A percentile compares a stretch with the other conserved stretches of the same genome.
Conservation (phyloP, 2,329 filamentous ascomycete genomes). For the Aspergillus texensis region DNA sequence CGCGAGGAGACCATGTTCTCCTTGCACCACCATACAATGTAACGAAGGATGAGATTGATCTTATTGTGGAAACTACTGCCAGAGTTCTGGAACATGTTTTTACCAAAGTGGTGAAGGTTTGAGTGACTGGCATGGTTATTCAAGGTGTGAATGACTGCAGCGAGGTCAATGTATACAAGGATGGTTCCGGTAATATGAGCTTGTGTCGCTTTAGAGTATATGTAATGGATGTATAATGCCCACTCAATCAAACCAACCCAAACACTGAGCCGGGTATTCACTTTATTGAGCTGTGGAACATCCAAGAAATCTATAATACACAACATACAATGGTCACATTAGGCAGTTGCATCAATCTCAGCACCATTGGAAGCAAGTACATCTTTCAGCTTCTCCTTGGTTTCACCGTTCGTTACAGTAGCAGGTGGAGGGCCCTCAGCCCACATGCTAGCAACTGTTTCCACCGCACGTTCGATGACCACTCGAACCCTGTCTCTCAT, state of each 20-base stretch:
- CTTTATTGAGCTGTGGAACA: conserved; percentile 3
- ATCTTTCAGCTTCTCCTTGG: conserved; percentile 20
- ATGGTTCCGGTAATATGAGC: background rate
- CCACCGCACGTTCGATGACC: conserved; percentile 85
- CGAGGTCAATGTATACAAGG: background rate
- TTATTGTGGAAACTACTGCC: conserved; percentile 55
- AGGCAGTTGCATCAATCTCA: conserved; percentile 29
- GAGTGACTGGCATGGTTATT: background rate
- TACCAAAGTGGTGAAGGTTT: conserved; percentile 9
- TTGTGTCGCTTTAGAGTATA: background rate
- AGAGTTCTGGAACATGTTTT: conserved; percentile 59
- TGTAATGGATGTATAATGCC: background rate
- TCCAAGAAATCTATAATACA: conserved; percentile 19
- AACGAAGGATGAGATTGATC: conserved; percentile 57
- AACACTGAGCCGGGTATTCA: background rate
- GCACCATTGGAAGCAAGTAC: conserved; percentile 19
- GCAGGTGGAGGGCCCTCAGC: conserved; percentile 30
- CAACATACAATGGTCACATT: conserved; percentile 15
- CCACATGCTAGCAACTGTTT: conserved; percentile 77
- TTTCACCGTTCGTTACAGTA: conserved; percentile 27
- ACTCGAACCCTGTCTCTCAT: conserved; percentile 83
- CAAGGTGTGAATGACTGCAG: no score
- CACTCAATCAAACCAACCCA: background rate
- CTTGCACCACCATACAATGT: conserved; percentile 71
- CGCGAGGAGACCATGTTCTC: conserved; percentile 69